Percentiles rank a stretch among this genome's conserved stretches.
These are phyloP conservation scores for Vinca major DNA, from an alignment of 305 asterid genomes.

Conservation along the genomic window DNA sequence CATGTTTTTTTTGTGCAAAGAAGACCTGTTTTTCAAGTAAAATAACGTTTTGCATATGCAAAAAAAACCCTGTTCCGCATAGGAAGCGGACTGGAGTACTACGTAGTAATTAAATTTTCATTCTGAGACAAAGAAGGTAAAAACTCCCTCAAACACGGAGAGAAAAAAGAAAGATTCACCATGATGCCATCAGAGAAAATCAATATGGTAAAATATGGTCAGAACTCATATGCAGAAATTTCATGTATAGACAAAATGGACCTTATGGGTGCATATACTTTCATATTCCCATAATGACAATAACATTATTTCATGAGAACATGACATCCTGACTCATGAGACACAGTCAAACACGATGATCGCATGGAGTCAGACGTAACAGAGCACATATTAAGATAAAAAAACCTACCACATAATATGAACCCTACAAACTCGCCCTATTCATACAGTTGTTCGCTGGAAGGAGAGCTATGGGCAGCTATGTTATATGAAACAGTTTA, in stretches of 20 bases:
- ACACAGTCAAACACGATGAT: too few relatives aligned
- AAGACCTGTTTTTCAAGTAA: too few relatives aligned
- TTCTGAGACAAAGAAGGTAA: not conserved
- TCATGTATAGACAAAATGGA: slow-evolving; percentile 20
- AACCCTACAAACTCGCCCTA: too few relatives aligned
- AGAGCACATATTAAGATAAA: too few relatives aligned
- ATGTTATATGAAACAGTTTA: not conserved
- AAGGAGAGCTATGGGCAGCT: too few relatives aligned
- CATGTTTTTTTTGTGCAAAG: too few relatives aligned
- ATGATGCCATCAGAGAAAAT: slow-evolving; percentile 6
- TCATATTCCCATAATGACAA: slow-evolving; percentile 21
- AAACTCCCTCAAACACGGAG: not conserved
- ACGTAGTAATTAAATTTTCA: not conserved
- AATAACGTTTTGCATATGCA: too few relatives aligned
- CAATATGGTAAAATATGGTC: not conserved
- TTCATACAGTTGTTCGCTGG: too few relatives aligned
- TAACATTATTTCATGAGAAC: slow-evolving; percentile 18
- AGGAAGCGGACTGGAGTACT: too few relatives aligned
- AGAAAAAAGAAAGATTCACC: slow-evolving; percentile 8
- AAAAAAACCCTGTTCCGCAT: too few relatives aligned
- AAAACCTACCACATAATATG: too few relatives aligned
- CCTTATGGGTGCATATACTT: slow-evolving; percentile 11
- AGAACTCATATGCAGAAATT: slow-evolving; percentile 13
- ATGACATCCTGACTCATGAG: slow-evolving; percentile 24
- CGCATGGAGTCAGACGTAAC: too few relatives aligned